Base-by-base conservation (phyloP, 2,329 filamentous ascomycete genomes). In the Aspergillus sp. region DNA sequence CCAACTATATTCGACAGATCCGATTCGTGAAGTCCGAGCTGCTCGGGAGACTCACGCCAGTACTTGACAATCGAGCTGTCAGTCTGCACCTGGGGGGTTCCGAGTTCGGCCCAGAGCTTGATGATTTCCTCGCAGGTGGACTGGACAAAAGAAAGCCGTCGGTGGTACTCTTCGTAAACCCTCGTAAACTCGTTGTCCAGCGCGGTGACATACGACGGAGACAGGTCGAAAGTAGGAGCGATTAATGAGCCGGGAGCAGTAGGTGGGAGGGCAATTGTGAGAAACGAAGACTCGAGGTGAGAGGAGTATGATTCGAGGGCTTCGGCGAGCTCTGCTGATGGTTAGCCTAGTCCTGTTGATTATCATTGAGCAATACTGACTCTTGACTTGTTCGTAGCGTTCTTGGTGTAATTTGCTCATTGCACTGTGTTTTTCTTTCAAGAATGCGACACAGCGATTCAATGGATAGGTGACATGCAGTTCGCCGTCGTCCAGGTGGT, bases 271-370 rank as follows among this genome's bases (percentile, higher is more conserved):
- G 80, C 74, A 52, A 96, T 79, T 52, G 80, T 76, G 44, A 96
- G 75, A 57, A 96, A 96, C 2, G 81, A 81, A 8, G 84, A 68
- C 58, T 98, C 91, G 29, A 98, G 82, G 57, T 96, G 91, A 7
- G 85, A 93, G 1, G 91, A 93, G 58, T 96, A 98, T 4, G 89
- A 95, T 56, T 94, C 82, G 31, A 98, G 79, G 3, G 89, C 89
- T 61, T 93, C 78, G 15, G 86, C 86, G 43, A 98, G 81, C 69
- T 95, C 86, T 93, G 47, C 11, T n/a, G 1, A 14, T 3, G 11
- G 40, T 63, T 36, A 62, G 55, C 31, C 33, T 8, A 24, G 1
- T 14, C 12, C 14, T 12, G 16, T 12, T 8, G 25, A 14, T 15
- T 1, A 15, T 24, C 15, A 5, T 5, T 15, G 13, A 8, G 12